phyloP scores from a whole-genome alignment of 257 asterid species.

The Forsythia suspensa region DNA sequence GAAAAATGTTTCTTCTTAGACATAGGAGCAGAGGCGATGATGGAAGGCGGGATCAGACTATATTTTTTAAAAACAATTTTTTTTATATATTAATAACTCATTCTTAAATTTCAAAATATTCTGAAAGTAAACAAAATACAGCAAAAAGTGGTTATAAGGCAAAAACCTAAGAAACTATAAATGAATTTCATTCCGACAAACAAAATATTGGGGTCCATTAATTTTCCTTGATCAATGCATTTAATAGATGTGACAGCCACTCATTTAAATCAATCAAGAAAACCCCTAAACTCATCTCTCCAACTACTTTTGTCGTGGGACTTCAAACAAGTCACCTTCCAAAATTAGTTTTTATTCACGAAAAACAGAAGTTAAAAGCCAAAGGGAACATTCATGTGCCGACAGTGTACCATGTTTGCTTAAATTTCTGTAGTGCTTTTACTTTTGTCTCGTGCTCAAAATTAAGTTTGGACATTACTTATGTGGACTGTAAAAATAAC shows the following conservation, averaged over 20 bases:
- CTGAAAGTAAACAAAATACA: constrained; percentile 1
- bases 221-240: constrained; percentile 26
- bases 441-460: constrained; percentile 24
- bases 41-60: too few species aligned
- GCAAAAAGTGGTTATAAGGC: constrained; percentile 32
- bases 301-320: neutral
- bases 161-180: constrained; percentile 15
- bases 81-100: too few species aligned
- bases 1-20: constrained; percentile 29
- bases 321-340: constrained; percentile 21
- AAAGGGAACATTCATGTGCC: constrained; percentile 23
- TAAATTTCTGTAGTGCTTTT: constrained; percentile 8
- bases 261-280: constrained; percentile 25
- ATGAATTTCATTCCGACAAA: constrained; percentile 39
- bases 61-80: too few species aligned
- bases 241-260: constrained; percentile 24
- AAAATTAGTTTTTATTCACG: constrained; percentile 15
- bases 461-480: neutral
- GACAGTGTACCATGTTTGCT: constrained; percentile 14
- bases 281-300: neutral
- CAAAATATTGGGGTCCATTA: constrained; percentile 17
- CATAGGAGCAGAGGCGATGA: neutral
- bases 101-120: too few species aligned
- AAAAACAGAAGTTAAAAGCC: constrained; percentile 15
- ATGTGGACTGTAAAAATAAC: neutral